These are phyloP conservation scores for Verticillium isaacii DNA, from an alignment of 2,329 filamentous ascomycete species.

Conservation along the genomic window DNA sequence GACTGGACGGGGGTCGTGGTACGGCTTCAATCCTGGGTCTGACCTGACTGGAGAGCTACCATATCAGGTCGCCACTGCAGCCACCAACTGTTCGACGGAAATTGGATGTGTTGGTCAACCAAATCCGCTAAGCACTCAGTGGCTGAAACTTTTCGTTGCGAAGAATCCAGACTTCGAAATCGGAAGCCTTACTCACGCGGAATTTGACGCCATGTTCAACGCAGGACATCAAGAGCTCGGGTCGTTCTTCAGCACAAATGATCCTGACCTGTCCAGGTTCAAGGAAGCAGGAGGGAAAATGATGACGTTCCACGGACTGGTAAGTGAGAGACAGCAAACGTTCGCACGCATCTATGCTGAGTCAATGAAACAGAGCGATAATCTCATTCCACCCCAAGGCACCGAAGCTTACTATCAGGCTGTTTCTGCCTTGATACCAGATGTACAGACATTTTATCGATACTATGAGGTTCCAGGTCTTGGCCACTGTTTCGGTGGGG, in stretches of 20 bases:
- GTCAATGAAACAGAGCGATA: conserved; percentile 11
- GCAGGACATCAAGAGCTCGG: conserved; percentile 8
- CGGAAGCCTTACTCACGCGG: background rate
- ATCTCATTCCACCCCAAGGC: conserved; percentile 9
- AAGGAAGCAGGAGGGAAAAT: conserved; percentile 29
- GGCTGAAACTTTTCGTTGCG: conserved; percentile 3
- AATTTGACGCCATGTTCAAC: conserved; percentile 1
- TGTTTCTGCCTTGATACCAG: conserved; percentile 11
- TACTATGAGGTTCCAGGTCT: conserved; percentile 26
- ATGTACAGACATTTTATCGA: conserved; percentile 24
- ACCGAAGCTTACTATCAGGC: conserved; percentile 21
- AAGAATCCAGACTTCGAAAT: background rate
- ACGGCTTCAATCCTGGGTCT: too few relatives aligned
- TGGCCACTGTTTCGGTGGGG: conserved; percentile 25
- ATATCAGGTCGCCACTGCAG: background rate
- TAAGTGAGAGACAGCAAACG: background rate
- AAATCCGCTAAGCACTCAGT: background rate
- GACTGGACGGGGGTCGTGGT: background rate
- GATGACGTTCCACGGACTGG: background rate
- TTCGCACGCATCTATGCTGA: too few relatives aligned
- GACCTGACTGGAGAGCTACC: background rate
- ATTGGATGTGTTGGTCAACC: background rate
- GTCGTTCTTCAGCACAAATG: conserved; percentile 19
- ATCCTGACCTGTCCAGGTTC: conserved; percentile 24
- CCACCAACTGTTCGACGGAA: background rate